These are phyloP conservation scores for Aaosphaeria pasadenensis DNA, from an alignment of 2,329 filamentous ascomycete species.

Conservation along the genomic window DNA sequence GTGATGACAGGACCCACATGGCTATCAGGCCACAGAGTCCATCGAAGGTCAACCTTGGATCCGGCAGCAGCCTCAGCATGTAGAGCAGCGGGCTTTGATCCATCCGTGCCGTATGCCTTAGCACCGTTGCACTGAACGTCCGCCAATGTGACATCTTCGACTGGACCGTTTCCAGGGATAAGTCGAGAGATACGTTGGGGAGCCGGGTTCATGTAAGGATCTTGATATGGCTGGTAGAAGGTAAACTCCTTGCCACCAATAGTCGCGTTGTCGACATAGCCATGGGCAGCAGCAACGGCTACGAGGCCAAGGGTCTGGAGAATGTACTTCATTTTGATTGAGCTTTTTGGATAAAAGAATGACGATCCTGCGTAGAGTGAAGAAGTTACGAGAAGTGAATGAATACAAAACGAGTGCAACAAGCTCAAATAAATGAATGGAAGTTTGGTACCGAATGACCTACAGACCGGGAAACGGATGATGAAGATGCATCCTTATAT, in stretches of 20 bases:
- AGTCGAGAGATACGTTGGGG: conserved; percentile 56
- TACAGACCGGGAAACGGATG: neutral
- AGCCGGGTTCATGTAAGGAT: conserved; percentile 29
- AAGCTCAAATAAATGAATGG: neutral
- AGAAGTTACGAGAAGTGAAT: neutral
- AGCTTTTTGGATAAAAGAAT: conserved; percentile 1
- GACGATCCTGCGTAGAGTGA: conserved; percentile 2
- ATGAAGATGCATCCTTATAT: neutral
- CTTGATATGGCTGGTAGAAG: conserved; percentile 35
- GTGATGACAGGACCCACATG: conserved; percentile 57
- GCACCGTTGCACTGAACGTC: conserved; percentile 59
- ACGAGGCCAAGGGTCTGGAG: conserved; percentile 23
- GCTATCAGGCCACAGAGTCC: conserved; percentile 51
- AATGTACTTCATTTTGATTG: conserved; percentile 31
- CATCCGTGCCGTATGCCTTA: conserved; percentile 46
- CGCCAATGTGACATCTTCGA: conserved; percentile 51
- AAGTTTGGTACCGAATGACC: conserved; percentile 1
- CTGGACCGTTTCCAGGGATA: conserved; percentile 58
- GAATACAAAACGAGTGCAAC: conserved; percentile 1
- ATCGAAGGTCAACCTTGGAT: conserved; percentile 51
- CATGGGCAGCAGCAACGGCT: conserved; percentile 30
- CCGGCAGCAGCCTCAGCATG: conserved; percentile 55
- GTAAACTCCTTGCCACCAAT: conserved; percentile 29
- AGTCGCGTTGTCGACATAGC: conserved; percentile 35
- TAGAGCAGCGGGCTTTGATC: conserved; percentile 53